phyloP scores from a whole-genome alignment of 352 stramenopile genomes.

The Phytophthora kernoviae region DNA sequence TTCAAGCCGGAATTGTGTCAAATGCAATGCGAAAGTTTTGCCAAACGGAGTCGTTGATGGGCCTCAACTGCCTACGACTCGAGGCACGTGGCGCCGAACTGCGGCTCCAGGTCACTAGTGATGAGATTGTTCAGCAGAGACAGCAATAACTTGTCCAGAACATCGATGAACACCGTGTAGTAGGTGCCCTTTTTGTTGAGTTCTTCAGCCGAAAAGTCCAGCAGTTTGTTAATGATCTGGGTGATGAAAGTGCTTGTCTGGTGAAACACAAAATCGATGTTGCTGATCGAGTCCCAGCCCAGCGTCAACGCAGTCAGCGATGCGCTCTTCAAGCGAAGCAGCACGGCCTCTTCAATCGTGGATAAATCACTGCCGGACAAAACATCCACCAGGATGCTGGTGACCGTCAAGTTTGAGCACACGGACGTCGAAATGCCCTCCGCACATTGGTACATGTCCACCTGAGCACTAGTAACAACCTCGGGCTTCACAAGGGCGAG shows the following conservation, averaged over 20 bases:
- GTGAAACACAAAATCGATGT: constrained; percentile 56
- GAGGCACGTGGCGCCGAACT: constrained; percentile 54
- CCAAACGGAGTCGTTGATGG: constrained; percentile 3
- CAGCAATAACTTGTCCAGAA: constrained; percentile 44
- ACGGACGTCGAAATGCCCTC: constrained; percentile 32
- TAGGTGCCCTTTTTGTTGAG: constrained; percentile 73
- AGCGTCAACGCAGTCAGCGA: constrained; percentile 41
- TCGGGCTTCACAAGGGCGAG: constrained; percentile 42
- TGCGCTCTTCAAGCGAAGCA: constrained; percentile 36
- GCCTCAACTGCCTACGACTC: constrained; percentile 23
- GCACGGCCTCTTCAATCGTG: constrained; percentile 30
- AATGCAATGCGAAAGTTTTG: too few species aligned
- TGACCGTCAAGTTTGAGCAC: constrained; percentile 58
- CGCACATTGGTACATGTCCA: constrained; percentile 50
- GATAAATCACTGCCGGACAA: constrained; percentile 43
- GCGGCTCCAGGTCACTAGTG: constrained; percentile 33
- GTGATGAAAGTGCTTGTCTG: constrained; percentile 45
- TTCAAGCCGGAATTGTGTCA: too few species aligned
- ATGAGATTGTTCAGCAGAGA: constrained; percentile 63
- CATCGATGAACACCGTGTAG: constrained; percentile 50
- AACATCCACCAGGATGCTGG: constrained; percentile 42
- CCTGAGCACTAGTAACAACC: constrained; percentile 30
- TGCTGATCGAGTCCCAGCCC: constrained; percentile 52
- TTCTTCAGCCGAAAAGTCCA: constrained; percentile 50
- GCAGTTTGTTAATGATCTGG: constrained; percentile 49